A percentile compares a stretch with the other conserved stretches of the same genome.
phyloP scores from a whole-genome alignment of 257 asterid genomes.

The Nicotiana sylvestris region DNA sequence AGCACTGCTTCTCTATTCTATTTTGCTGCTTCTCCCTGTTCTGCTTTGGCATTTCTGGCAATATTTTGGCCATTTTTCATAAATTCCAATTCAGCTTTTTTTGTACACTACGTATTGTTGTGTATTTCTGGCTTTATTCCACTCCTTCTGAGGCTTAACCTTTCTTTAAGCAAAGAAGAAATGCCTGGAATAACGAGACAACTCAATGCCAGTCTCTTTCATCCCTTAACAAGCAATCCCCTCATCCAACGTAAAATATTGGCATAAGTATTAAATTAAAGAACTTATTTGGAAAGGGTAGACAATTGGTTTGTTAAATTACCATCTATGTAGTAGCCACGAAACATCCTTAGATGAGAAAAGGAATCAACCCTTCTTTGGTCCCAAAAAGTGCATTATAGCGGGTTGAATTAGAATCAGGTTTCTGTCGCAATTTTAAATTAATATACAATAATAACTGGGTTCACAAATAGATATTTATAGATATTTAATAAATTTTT shows the following conservation, averaged over 20 bases:
- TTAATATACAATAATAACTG: too few relatives aligned
- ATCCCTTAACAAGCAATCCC: background rate
- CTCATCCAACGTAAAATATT: background rate
- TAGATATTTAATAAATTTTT: too few relatives aligned
- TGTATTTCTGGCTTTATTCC: conserved; percentile 50
- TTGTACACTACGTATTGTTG: conserved; percentile 19
- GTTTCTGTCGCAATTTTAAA: too few relatives aligned
- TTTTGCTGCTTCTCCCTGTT: conserved; percentile 13
- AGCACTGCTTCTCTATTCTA: conserved; percentile 23
- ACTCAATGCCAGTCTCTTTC: conserved; percentile 5
- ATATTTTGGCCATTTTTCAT: background rate
- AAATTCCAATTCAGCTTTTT: conserved; percentile 15
- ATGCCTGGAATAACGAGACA: background rate
- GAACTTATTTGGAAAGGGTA: background rate
- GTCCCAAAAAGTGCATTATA: background rate
- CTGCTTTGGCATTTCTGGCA: background rate
- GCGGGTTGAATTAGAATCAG: background rate
- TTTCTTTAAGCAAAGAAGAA: conserved; percentile 9
- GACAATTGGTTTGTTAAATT: background rate
- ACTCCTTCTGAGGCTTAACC: conserved; percentile 20
- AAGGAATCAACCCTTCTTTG: background rate
- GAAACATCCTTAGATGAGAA: conserved; percentile 2
- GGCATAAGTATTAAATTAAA: background rate
- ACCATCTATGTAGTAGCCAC: background rate
- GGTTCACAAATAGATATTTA: too few relatives aligned